Base-by-base conservation (phyloP, 1,284 basidiomycete species). In the Fistulinella staudtii region DNA sequence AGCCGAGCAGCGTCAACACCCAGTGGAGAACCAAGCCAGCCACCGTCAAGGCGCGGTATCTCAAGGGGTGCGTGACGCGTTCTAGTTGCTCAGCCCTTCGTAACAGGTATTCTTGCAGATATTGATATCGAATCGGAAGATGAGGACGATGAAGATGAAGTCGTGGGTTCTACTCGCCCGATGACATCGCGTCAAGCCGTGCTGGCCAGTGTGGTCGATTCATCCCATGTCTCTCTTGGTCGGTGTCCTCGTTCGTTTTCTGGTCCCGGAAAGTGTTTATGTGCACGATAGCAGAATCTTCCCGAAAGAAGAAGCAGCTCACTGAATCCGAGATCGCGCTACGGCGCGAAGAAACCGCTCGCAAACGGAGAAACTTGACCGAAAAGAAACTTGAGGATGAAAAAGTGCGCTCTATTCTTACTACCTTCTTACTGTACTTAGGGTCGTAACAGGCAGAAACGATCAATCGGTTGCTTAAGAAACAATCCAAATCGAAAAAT, bases 381-480 rank as follows among this genome's bases (percentile, higher is more conserved):
- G 92, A 93, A 65, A 93, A 93, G 73, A 90, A 89, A 64, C 72
- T 93, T 17, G 89, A 94, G 61, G 92, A 95, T 56, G 92, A 95
- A 64, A 94, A 94, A 78, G 90, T 84, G 47, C 31, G 39, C 46
- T 30, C 5, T 22, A 17, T n/a, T n/a, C n/a, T n/a, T n/a, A 22
- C 15, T 9, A 21, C n/a, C 10, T n/a, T 17, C n/a, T n/a, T n/a
- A n/a, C n/a, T n/a, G n/a, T n/a, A n/a, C n/a, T n/a, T n/a, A n/a
- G 17, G 18, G 11, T 28, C 37, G 8, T 31, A 4, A 20, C 53
- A 89, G 84, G 80, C 75, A 31, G 88, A 92, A 63, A 92, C 92
- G 0, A 95, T 95, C 66, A 94, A 94, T 57, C 82, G 90, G 15
- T 75, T 95, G 3, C 78, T 94, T 24, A 92, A 91, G 63, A 93